Percentiles rank a stretch among this genome's conserved stretches.
phyloP scores from a whole-genome alignment of 1,284 basidiomycete species.

The Puccinia horiana region DNA sequence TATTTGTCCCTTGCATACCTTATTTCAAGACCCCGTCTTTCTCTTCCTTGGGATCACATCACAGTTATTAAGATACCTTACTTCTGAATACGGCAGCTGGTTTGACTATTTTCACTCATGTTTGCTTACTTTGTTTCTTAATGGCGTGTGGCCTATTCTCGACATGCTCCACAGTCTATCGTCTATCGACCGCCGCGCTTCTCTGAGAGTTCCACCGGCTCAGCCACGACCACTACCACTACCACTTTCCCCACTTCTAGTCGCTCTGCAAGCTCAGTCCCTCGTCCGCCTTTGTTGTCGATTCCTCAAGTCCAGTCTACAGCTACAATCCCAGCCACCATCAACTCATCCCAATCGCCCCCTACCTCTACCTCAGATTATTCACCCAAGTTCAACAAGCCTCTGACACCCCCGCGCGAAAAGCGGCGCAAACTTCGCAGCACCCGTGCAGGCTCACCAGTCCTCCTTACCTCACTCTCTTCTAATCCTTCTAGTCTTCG shows the following conservation, averaged over 20 bases:
- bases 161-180: conserved; percentile 6
- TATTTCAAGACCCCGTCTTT: not conserved
- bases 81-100: not conserved
- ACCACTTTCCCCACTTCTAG: not conserved
- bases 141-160: not conserved
- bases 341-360: not conserved
- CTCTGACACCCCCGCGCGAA: not conserved
- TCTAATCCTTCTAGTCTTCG: not conserved
- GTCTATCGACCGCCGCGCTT: conserved; percentile 15
- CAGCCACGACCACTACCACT: not conserved
- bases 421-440: conserved; percentile 23
- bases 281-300: conserved; percentile 13
- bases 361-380: not conserved
- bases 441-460: not conserved
- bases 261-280: not conserved
- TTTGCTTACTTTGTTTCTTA: not conserved
- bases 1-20: conserved; percentile 5
- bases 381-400: conserved; percentile 3
- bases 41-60: not conserved
- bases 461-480: not conserved
- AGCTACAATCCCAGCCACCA: not conserved
- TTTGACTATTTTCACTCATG: not conserved
- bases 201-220: not conserved
- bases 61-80: not conserved
- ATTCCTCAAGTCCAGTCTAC: conserved; percentile 13